Evolutionary conservation across 2,329 filamentous ascomycete species (phyloP).

Genomic region (Aspergillus hiratsukae): DNA sequence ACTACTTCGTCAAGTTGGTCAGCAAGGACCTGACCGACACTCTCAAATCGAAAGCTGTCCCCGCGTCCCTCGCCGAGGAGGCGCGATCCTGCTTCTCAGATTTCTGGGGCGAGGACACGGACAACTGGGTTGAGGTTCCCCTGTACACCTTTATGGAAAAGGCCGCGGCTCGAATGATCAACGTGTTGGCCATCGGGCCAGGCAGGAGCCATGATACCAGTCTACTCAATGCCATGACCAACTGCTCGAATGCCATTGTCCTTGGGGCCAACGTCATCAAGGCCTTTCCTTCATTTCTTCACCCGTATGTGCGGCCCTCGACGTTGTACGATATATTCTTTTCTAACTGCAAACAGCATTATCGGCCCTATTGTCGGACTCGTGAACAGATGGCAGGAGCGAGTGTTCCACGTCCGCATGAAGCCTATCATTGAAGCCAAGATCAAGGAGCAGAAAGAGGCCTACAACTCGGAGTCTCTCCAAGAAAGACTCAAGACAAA

Average conservation of each 20-base stretch:
- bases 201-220: slow-evolving; percentile 4
- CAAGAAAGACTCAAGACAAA: slow-evolving; percentile 5
- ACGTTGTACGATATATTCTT: background rate
- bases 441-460: slow-evolving; percentile 7
- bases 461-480: background rate
- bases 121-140: slow-evolving; percentile 7
- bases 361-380: slow-evolving; percentile 10
- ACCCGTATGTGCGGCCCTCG: background rate
- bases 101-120: slow-evolving; percentile 9
- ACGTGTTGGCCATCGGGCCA: slow-evolving; percentile 10
- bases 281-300: slow-evolving; percentile 10
- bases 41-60: slow-evolving; percentile 6
- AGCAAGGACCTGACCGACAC: slow-evolving; percentile 13
- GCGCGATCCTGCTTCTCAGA: slow-evolving; percentile 9
- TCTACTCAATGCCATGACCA: slow-evolving; percentile 10
- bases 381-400: slow-evolving; percentile 8
- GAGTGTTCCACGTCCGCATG: slow-evolving; percentile 8
- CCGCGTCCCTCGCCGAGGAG: slow-evolving; percentile 8
- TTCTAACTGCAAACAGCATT: background rate
- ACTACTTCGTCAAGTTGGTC: slow-evolving; percentile 12
- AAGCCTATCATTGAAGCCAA: slow-evolving; percentile 10
- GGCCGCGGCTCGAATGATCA: slow-evolving; percentile 8
- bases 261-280: slow-evolving; percentile 11
- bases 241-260: slow-evolving; percentile 12
- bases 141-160: slow-evolving; percentile 12